These are phyloP conservation scores for Neonectria punicea DNA, from an alignment of 2,329 filamentous ascomycete genomes.

Conservation along the genomic window DNA sequence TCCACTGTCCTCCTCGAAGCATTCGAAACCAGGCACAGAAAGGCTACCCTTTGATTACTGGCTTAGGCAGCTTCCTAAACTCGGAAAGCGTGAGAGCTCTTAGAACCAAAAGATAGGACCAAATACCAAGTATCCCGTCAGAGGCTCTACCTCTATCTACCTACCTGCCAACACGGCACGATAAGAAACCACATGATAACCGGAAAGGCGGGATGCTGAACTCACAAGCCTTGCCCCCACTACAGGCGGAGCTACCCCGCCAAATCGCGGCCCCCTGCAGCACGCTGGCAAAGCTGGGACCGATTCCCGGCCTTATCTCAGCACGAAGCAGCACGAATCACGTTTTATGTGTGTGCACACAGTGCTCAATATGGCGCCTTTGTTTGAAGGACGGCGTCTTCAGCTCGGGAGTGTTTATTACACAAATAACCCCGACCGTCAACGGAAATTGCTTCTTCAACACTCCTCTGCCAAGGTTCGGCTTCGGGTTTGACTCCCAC, in stretches of 20 bases:
- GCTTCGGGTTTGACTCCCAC: not conserved
- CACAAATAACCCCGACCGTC: not conserved
- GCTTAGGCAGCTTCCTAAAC: not conserved
- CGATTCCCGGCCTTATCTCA: conserved; percentile 7
- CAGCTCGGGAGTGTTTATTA: not conserved
- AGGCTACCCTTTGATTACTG: not conserved
- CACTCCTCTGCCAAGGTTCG: not conserved
- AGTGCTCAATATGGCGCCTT: not conserved
- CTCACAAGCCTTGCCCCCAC: conserved; percentile 27
- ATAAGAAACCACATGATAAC: conserved; percentile 24
- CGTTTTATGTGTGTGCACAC: no score
- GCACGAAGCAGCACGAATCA: not conserved
- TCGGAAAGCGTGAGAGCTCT: not conserved
- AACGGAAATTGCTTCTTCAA: not conserved
- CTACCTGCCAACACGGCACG: not conserved
- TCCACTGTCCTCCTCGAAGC: not conserved
- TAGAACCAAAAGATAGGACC: not conserved
- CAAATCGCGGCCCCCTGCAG: conserved; percentile 40
- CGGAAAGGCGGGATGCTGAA: conserved; percentile 20
- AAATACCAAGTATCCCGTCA: conserved; percentile 1
- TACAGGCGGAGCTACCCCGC: conserved; percentile 40
- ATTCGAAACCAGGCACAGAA: not conserved
- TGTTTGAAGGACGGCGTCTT: not conserved
- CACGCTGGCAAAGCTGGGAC: not conserved
- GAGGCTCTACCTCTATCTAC: conserved; percentile 8